Base-by-base conservation (phyloP, 441 rosid species). In the Adansonia gregorii region DNA sequence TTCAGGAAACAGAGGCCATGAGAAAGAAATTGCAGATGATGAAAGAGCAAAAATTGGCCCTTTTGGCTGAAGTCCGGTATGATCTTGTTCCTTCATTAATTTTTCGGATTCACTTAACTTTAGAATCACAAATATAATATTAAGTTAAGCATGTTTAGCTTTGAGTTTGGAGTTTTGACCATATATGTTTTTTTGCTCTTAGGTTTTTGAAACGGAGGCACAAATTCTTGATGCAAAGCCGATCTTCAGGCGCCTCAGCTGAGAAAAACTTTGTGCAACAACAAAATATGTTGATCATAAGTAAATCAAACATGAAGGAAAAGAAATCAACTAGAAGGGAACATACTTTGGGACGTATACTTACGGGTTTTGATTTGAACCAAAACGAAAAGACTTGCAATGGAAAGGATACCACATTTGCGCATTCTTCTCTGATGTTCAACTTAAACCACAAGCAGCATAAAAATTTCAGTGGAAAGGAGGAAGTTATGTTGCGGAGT, bases 41-140 rank as follows among this genome's bases (percentile, higher is more conserved):
- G 86, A 92, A 84, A 81, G 87, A 86, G 79, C 87, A 78, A 48
- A 84, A 82, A 78, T 39, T 74, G 82, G 86, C 77, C 24, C 86
- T 93, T 9, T n/a, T 73, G 54, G 91, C 91, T 56, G 97, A 95
- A 93, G 93, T 95, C 75, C 81, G 89, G 99, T 95, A 91, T 51
- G 54, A 67, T 74, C 76, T 80, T 66, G n/a, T 71, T n/a, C 73
- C 43, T 76, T 49, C 22, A 1, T 60, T 15, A 68, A 10, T 27
- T n/a, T 86, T 54, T 72, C 2, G 78, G 71, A 73, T 54, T 27
- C 56, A 60, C 78, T 4, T 70, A 63, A 41, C 4, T 31, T 72
- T n/a, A 39, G 15, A 14, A 60, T 45, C 19, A 46, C n/a, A 22
- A 61, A 14, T 24, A 20, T 22, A 19, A 68, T 31, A 31, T 31